Conservation (phyloP, 306 rosid genomes). For the Ceratonia siliqua region DNA sequence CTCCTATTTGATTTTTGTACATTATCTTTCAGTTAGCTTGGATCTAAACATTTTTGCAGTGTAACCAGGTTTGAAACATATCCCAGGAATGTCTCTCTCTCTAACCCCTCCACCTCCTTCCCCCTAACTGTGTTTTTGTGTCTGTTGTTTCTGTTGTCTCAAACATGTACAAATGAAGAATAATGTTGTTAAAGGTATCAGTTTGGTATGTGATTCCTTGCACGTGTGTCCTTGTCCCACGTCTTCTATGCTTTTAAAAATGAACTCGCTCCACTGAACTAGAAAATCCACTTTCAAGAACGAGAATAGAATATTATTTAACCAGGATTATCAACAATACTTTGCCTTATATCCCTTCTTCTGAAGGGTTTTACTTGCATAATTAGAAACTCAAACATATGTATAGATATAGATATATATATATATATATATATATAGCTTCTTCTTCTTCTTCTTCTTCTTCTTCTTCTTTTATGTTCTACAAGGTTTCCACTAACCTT, state of each 20-base stretch:
- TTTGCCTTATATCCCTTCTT: too few relatives aligned
- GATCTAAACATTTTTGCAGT: slow-evolving; percentile 12
- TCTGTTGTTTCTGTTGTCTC: slow-evolving; percentile 29
- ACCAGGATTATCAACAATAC: too few relatives aligned
- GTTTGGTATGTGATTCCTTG: slow-evolving; percentile 1
- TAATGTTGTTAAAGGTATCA: neutral
- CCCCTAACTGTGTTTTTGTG: neutral
- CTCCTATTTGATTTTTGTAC: neutral
- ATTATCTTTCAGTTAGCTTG: slow-evolving; percentile 15
- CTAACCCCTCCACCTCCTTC: neutral
- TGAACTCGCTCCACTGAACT: neutral
- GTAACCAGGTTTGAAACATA: slow-evolving; percentile 12
- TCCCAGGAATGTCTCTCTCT: neutral
- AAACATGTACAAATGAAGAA: slow-evolving; percentile 18
- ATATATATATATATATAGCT: too few relatives aligned
- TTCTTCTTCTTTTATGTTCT: too few relatives aligned
- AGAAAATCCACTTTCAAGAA: too few relatives aligned
- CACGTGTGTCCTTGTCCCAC: slow-evolving; percentile 24
- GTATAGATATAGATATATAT: too few relatives aligned
- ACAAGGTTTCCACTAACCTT: too few relatives aligned
- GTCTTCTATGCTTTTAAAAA: slow-evolving; percentile 17
- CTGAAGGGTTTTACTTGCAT: too few relatives aligned
- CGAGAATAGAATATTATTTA: too few relatives aligned
- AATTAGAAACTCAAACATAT: too few relatives aligned
- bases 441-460: too few relatives aligned